Base-by-base conservation (phyloP, 2,329 filamentous ascomycete genomes). In the Penicillium sp. region DNA sequence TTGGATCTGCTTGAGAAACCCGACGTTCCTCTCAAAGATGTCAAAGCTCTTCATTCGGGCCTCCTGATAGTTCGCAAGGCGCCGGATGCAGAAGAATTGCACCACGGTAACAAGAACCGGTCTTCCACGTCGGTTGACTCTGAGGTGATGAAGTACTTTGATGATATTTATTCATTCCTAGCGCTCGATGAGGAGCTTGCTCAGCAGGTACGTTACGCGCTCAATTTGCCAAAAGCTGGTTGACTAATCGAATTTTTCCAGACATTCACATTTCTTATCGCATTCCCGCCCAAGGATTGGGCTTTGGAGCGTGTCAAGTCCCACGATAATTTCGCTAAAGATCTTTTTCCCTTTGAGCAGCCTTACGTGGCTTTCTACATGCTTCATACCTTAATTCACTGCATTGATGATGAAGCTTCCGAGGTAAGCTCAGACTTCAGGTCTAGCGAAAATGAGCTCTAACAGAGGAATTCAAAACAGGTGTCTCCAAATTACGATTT, bases 111-210 rank as follows among this genome's bases (percentile, higher is more conserved):
- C 13, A 66, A 62, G 76, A 55, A 79, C 72, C 45, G 84, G 75
- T 43, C 82, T 76, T 40, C 85, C 76, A 56, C 81, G 75, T 29
- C 80, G 1, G 79, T 97, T 2, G 91, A 97, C 66, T 80, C 84
- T 10, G 89, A 93, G 62, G 86, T 97, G 18, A 76, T 94, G 60
- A 81, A 85, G 51, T 89, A 95, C 69, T 96, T 96, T 64, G 82
- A 90, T 47, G 86, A 93, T 54, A 75, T 99, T 20, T 96, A 94
- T 80, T 82, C 84, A 36, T 88, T 93, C 63, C 79, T 97, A 47
- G 84, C 85, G 57, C 82, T 92, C 74, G 83, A 89, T 37, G 86
- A 92, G 52, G 78, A 76, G 43, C 75, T 91, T 34, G 85, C 89
- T 6, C 78, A 82, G 64, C 85, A 89, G 77, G 86, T 88, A 77